phyloP scores from a whole-genome alignment of 257 asterid genomes.

The Paraleonurus japonicus region DNA sequence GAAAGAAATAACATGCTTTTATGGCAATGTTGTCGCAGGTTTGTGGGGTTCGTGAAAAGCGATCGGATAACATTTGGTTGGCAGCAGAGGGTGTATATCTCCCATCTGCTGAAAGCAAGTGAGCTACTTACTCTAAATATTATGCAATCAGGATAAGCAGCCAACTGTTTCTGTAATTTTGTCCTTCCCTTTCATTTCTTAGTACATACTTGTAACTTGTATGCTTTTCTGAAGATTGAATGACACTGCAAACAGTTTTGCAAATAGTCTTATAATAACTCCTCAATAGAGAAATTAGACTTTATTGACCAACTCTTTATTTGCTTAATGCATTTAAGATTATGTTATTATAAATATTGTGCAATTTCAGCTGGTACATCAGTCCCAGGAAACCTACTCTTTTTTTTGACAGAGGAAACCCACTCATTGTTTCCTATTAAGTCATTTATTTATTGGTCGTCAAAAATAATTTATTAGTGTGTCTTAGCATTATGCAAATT shows the following conservation, averaged over 20 bases:
- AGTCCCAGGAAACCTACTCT: no score
- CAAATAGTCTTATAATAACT: conserved; percentile 4
- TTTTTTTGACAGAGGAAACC: no score
- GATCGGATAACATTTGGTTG: conserved; percentile 87
- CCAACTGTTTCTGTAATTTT: not conserved
- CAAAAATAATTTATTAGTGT: no score
- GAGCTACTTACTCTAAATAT: conserved; percentile 22
- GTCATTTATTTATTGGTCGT: no score
- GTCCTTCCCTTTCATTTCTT: not conserved
- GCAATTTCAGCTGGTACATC: no score
- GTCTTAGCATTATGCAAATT: no score
- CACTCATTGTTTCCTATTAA: no score
- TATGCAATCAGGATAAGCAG: conserved; percentile 9
- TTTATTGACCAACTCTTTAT: not conserved
- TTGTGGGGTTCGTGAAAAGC: conserved; percentile 85
- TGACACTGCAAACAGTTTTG: conserved; percentile 23
- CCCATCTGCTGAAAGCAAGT: conserved; percentile 63
- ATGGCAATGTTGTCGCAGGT: conserved; percentile 50
- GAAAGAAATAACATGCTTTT: not conserved
- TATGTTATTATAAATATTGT: no score
- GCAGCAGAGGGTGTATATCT: conserved; percentile 98
- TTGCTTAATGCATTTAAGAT: not conserved
- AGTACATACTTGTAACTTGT: conserved; percentile 5
- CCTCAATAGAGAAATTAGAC: conserved; percentile 12
- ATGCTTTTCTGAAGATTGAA: not conserved